A percentile compares a stretch with the other conserved stretches of the same genome.
Conservation (phyloP, 140 eudicot species). For the Cichorium intybus region DNA sequence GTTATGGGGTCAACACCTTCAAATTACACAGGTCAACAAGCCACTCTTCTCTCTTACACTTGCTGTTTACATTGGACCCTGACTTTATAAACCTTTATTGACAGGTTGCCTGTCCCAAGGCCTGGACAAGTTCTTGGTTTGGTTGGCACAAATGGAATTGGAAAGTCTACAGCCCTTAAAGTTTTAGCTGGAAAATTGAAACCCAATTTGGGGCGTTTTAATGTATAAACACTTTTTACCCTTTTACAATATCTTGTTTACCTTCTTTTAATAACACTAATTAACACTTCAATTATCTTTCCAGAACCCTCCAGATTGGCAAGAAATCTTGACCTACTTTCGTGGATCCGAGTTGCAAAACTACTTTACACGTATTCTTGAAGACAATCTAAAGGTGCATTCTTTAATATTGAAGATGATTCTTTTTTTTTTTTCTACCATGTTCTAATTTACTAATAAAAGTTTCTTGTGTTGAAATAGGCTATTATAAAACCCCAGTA, state of each 20-base stretch:
- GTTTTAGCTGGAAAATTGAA: conserved; percentile 91
- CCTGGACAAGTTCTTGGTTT: conserved; percentile 99
- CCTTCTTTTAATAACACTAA: background rate
- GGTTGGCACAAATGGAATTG: conserved; percentile 99
- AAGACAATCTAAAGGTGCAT: conserved; percentile 87
- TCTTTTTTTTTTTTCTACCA: background rate
- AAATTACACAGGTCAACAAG: conserved; percentile 77
- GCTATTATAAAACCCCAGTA: conserved; percentile 92
- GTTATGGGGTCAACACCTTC: conserved; percentile 91
- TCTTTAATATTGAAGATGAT: background rate
- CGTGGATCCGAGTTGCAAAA: conserved; percentile 97
- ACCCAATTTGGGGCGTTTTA: conserved; percentile 93
- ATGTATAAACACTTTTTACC: conserved; percentile 40
- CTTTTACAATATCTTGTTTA: conserved; percentile 6
- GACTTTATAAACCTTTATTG: conserved; percentile 7
- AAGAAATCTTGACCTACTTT: conserved; percentile 85
- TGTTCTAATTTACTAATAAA: conserved; percentile 1
- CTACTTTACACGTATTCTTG: conserved; percentile 90
- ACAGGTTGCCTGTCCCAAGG: conserved; percentile 94
- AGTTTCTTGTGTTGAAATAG: conserved; percentile 24
- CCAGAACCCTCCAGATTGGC: conserved; percentile 99
- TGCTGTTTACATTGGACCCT: background rate
- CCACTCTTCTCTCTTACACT: conserved; percentile 16
- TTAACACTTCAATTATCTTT: background rate
- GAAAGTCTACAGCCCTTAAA: conserved; percentile 98